phyloP scores from a whole-genome alignment of 257 asterid genomes.

The Solanum bulbocastanum region DNA sequence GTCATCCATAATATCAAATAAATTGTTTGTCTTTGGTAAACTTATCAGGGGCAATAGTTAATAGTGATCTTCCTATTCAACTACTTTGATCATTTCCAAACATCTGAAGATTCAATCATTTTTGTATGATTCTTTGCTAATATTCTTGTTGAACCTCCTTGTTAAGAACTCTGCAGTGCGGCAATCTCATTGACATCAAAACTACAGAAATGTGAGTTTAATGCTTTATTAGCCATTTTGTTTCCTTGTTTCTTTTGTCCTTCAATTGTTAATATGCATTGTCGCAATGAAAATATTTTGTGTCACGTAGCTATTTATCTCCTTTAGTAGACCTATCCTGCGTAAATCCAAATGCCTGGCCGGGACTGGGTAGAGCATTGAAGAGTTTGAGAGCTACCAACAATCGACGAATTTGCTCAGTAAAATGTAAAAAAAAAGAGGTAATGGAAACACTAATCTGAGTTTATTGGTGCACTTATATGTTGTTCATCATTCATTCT shows the following conservation, averaged over 20 bases:
- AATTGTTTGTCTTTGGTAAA: not conserved
- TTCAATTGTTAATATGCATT: not conserved
- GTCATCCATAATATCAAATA: not conserved
- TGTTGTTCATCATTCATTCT: not conserved
- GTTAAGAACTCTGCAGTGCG: not conserved
- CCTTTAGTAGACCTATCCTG: not conserved
- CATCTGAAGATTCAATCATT: not conserved
- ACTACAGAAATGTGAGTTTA: not conserved
- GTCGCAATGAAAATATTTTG: not conserved
- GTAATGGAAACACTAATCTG: not conserved
- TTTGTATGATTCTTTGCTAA: not conserved
- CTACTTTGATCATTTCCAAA: not conserved
- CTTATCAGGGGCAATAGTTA: not conserved
- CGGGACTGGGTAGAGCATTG: not conserved
- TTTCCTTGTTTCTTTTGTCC: not conserved
- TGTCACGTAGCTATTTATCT: not conserved
- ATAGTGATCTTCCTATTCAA: not conserved
- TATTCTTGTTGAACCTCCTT: not conserved
- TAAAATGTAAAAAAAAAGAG: not conserved
- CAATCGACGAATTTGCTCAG: not conserved
- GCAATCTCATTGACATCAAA: not conserved
- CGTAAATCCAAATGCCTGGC: not conserved
- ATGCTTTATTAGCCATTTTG: not conserved
- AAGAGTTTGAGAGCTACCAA: not conserved
- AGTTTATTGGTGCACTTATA: not conserved